Evolutionary conservation across 2,329 filamentous ascomycete species (phyloP), one percentile per base, ranked within the genome.

Genomic region (Blastomyces silverae): DNA sequence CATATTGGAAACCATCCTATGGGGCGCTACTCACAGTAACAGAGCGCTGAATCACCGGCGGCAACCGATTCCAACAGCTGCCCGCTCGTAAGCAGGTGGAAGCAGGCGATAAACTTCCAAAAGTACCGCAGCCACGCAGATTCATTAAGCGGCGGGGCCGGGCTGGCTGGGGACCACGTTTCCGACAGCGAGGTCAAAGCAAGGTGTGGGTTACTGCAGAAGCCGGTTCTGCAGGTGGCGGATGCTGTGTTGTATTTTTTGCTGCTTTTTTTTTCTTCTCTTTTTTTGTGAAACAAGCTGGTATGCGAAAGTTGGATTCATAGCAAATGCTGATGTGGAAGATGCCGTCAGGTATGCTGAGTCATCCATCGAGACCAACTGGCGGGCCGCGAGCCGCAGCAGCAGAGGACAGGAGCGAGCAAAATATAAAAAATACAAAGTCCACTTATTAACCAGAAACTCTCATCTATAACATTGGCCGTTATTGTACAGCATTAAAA

Each of bases 371-470:
- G 20, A 20, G 25, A 42, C 7, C n/a, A 28, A 5, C 28, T 48
- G 28, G 4, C 4, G 28, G 28, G 28, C 28, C 28, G 28, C 28
- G 28, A 28, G 28, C 28, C 4, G 28, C 28, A 28, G 28, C 4
- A 28, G 28, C 28, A 3, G 28, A 28, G 28, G 15, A 34, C 15
- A 61, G 15, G n/a, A 39, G 34, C 37, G 37, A 59, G 13, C 34
- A 44, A 44, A 34, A 59, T 25, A 44, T 34, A 39, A 61, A 37
- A 61, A 60, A 31, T 46, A 60, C 57, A 60, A 46, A 39, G 37
- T 60, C 6, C 34, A 60, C 46, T 44, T 44, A 60, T 25, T 60
- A 44, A 60, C 42, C 42, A 57, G 31, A n/a, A n/a, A 22, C 17
- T 57, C 34, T 57, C 31, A 11, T 34, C 15, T 61, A 61, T 28